Evolutionary conservation across 2,329 filamentous ascomycete genomes (phyloP).

Genomic region (Trichoderma sp.): DNA sequence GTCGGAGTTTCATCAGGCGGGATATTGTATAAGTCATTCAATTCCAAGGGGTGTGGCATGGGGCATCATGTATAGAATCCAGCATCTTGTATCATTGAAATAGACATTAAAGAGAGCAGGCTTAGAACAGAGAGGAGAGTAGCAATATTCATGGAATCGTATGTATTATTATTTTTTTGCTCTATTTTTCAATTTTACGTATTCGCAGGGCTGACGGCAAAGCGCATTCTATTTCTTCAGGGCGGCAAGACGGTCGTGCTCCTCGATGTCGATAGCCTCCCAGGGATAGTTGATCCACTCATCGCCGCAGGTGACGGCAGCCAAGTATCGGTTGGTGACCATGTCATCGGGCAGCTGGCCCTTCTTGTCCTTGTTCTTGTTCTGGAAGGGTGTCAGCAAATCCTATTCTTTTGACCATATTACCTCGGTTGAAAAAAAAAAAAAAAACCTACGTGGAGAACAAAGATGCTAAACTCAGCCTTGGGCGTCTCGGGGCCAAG

Average conservation of each 20-base stretch:
- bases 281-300: constrained; percentile 99
- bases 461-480: constrained; percentile 92
- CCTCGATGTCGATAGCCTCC: constrained; percentile 92
- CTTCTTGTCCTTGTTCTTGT: constrained; percentile 98
- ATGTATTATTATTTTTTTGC: background rate
- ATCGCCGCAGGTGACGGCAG: constrained; percentile 84
- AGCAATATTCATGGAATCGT: constrained; percentile 3
- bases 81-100: background rate
- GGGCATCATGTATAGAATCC: background rate
- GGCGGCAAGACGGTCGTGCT: constrained; percentile 77
- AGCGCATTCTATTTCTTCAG: constrained; percentile 32
- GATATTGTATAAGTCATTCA: background rate
- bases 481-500: constrained; percentile 61
- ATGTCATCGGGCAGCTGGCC: constrained; percentile 76
- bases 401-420: background rate
- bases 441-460: constrained; percentile 68
- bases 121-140: background rate
- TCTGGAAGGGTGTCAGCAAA: constrained; percentile 46
- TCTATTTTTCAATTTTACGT: constrained; percentile 4
- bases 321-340: constrained; percentile 73
- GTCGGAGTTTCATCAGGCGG: background rate
- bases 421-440: background rate
- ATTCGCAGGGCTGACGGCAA: background rate
- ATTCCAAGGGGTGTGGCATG: background rate
- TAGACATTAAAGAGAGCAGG: background rate